phyloP scores from a whole-genome alignment of 1,139 yeast genomes.

The Debaryomyces fabryi region DNA sequence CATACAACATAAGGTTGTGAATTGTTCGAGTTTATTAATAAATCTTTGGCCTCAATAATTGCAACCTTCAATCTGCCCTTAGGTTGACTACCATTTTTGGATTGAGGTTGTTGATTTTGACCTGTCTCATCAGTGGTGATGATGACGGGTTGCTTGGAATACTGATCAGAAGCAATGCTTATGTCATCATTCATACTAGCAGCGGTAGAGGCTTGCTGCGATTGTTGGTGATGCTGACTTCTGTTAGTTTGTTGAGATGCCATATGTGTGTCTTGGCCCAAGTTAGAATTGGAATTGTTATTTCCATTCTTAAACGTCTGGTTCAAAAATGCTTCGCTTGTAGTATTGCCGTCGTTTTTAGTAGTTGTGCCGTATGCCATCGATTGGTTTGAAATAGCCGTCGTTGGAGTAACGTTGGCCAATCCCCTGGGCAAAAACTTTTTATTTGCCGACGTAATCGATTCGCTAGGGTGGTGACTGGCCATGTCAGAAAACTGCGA shows the following conservation, averaged over 20 bases:
- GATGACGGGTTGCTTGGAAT: conserved; percentile 35
- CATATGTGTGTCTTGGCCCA: not conserved
- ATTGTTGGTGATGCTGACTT: conserved; percentile 7
- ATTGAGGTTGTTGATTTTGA: conserved; percentile 30
- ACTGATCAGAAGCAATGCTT: not conserved
- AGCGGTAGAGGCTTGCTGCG: conserved; percentile 10
- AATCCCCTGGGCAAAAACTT: conserved; percentile 43
- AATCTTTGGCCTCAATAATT: conserved; percentile 76
- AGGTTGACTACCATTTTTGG: conserved; percentile 47
- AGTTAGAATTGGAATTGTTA: conserved; percentile 4
- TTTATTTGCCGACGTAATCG: conserved; percentile 5
- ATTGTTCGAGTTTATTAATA: conserved; percentile 53
- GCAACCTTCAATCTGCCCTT: conserved; percentile 82
- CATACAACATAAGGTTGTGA: conserved; percentile 90
- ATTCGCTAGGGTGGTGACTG: conserved; percentile 5
- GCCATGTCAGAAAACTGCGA: conserved; percentile 1
- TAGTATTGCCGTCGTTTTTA: conserved; percentile 22
- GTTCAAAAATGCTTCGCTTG: conserved; percentile 28
- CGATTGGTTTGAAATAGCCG: conserved; percentile 63
- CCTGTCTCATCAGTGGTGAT: conserved; percentile 53
- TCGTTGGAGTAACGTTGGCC: conserved; percentile 55
- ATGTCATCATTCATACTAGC: conserved; percentile 2
- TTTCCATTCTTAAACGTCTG: conserved; percentile 24
- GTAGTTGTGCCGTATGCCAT: conserved; percentile 70
- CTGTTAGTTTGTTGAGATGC: not conserved